Percentiles rank a stretch among this genome's conserved stretches.
phyloP scores from a whole-genome alignment of 106 monocot genomes.

The Dioscorea dumetorum region DNA sequence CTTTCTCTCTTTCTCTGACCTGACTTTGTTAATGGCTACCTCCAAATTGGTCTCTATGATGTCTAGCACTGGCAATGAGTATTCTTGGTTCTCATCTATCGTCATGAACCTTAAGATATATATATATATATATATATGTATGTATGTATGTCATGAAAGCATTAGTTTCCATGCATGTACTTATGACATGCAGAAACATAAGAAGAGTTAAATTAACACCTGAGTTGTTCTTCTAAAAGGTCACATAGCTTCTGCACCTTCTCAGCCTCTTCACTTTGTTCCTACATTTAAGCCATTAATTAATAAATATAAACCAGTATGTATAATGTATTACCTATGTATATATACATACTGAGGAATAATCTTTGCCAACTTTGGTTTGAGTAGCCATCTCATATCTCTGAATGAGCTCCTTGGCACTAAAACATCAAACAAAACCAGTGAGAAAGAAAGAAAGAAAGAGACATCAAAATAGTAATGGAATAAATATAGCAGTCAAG shows the following conservation, averaged over 20 bases:
- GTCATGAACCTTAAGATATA: constrained; percentile 41
- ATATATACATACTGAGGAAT: constrained; percentile 11
- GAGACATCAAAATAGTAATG: too few relatives aligned
- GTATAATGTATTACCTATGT: too few relatives aligned
- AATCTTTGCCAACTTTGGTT: constrained; percentile 41
- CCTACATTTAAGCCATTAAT: constrained; percentile 9
- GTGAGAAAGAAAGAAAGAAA: not conserved
- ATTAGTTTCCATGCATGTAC: too few relatives aligned
- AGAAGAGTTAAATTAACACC: constrained; percentile 24
- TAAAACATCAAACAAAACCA: constrained; percentile 4
- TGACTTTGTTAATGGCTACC: constrained; percentile 46
- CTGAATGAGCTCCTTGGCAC: constrained; percentile 48
- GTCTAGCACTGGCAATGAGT: constrained; percentile 47
- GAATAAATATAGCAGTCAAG: not conserved
- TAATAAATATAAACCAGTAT: too few relatives aligned
- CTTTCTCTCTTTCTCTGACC: constrained; percentile 55
- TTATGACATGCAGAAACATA: too few relatives aligned
- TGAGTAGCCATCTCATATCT: constrained; percentile 52
- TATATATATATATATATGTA: not conserved
- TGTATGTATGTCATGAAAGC: too few relatives aligned
- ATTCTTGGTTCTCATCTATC: constrained; percentile 50
- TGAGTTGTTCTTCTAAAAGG: constrained; percentile 50
- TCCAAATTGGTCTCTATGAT: constrained; percentile 62
- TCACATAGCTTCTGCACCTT: constrained; percentile 56
- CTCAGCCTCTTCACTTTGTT: constrained; percentile 43